Conservation (phyloP, 192 early-diverging fungal genomes). For the Coemansia sp. region DNA sequence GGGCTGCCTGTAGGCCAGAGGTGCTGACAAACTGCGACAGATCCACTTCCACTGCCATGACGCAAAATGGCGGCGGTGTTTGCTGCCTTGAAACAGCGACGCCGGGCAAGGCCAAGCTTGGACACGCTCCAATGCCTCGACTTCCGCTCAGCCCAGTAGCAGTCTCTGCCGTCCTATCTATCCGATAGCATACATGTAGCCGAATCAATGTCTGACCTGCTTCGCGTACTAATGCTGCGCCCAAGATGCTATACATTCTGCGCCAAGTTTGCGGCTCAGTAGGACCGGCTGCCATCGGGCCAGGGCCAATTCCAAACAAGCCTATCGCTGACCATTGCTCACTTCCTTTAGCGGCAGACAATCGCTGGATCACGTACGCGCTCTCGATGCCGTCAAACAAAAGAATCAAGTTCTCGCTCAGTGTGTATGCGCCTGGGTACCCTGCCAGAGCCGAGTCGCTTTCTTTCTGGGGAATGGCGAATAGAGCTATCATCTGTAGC, state of each 20-base stretch:
- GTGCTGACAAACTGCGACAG: background rate
- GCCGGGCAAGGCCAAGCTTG: background rate
- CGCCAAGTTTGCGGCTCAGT: constrained; percentile 1
- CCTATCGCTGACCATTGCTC: constrained; percentile 25
- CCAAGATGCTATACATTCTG: constrained; percentile 29
- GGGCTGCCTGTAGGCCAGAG: background rate
- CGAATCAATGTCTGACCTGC: constrained; percentile 5
- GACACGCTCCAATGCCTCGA: background rate
- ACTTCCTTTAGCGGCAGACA: background rate
- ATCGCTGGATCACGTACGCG: constrained; percentile 32
- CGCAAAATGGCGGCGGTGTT: constrained; percentile 24
- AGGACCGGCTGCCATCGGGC: constrained; percentile 36
- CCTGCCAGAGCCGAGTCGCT: constrained; percentile 24
- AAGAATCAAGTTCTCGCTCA: constrained; percentile 18
- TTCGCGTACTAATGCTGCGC: constrained; percentile 16
- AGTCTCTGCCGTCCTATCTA: background rate
- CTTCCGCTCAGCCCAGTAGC: background rate
- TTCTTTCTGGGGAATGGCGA: constrained; percentile 24
- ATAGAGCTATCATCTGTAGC: constrained; percentile 18
- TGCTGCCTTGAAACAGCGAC: background rate
- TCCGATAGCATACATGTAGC: constrained; percentile 33
- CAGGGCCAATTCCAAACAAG: constrained; percentile 34
- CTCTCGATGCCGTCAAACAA: constrained; percentile 42
- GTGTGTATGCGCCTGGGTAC: constrained; percentile 30
- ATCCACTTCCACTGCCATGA: constrained; percentile 33